Evolutionary conservation across 352 stramenopile genomes (phyloP), one percentile per base, ranked within the genome.

Genomic region (Phytophthora kernoviae): DNA sequence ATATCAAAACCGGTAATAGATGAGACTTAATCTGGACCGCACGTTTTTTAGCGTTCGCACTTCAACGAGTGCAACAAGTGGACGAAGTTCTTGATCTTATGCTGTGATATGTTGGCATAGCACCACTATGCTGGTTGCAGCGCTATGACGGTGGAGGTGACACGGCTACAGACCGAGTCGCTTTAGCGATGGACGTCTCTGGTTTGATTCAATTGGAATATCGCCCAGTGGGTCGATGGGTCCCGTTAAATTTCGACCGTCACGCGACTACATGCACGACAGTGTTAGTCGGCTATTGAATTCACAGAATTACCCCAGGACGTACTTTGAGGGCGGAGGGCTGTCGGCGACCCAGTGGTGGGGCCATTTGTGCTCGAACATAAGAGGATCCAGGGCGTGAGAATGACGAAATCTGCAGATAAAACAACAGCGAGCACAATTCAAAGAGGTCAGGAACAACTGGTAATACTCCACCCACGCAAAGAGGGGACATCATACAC

Each of bases 351-450:
- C 49, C 67, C 0, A 77, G 65, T 1, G 78, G 75, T 0, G 77
- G 78, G 22, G 88, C 72, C 53, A 87, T 75, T 41, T 91, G 80
- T 8, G 79, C 81, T 39, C 80, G 59, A 20, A 68, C 77, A 59
- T 93, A 93, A 15, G 84, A 81, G 1, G 84, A 93, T 12, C 81
- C 84, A 10, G 84, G 84, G 8, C 84, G 76, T 4, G 84, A 93
- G 42, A 91, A 90, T 10, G 77, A 79, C 9, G 81, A 87, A 53
- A 93, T 83, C 84, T 93, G 55, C 1, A 14, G 18, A 37, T 9
- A 15, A 54, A 5, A 8, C 24, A 22, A 62, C 5, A n/a, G 22
- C 24, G 12, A 53, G 30, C 33, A 15, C 12, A 14, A n/a, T 14
- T 5, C 18, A 44, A 15, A 18, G 47, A 17, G 8, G 18, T 18